Base-by-base conservation (phyloP, 805 yeast species). In the Kuraishia floccosa region DNA sequence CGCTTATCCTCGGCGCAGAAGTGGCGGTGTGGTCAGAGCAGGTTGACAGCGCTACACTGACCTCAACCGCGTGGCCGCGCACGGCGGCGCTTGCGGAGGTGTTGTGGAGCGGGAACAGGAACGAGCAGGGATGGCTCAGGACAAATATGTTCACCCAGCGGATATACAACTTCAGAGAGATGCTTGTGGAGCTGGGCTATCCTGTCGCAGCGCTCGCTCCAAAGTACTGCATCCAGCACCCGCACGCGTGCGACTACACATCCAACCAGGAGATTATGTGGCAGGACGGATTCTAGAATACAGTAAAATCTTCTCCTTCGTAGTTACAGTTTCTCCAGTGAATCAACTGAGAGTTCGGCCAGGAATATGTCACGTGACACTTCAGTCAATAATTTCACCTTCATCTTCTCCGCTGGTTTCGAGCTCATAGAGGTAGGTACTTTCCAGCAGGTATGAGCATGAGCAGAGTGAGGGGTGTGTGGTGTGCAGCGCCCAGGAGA, bases 11-110 rank as follows among this genome's bases (percentile, higher is more conserved):
- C 25, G 67, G 66, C 3, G 63, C 56, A 2, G 64, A 56, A 32
- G 63, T 46, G 5, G 54, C 63, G 1, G 31, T 60, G 25, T 60
- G 65, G 64, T 37, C 56, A 2, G 66, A 61, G 36, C 60, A 54
- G 39, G 51, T 40, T 4, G 65, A 60, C 31, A 40, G 48, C 6
- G 33, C 42, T 2, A 54, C 50, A 10, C 39, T 58, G 10, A 50
- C 54, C 8, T 34, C 33, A 6, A 54, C 47, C 36, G 32, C 58
- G 17, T 61, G 67, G 65, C 62, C 65, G 5, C 40, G 66, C 30
- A 37, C 60, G 3, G 63, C 63, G 5, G 62, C 66, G 5, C 45
- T 57, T 18, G 65, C 61, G 2, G 67, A 61, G 40, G 37, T 43
- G 8, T 43, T 53, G 3, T 61, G 66, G 66, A 54, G 60, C 31